phyloP scores from a whole-genome alignment of 441 rosid genomes.

The Gossypium gossypioides region DNA sequence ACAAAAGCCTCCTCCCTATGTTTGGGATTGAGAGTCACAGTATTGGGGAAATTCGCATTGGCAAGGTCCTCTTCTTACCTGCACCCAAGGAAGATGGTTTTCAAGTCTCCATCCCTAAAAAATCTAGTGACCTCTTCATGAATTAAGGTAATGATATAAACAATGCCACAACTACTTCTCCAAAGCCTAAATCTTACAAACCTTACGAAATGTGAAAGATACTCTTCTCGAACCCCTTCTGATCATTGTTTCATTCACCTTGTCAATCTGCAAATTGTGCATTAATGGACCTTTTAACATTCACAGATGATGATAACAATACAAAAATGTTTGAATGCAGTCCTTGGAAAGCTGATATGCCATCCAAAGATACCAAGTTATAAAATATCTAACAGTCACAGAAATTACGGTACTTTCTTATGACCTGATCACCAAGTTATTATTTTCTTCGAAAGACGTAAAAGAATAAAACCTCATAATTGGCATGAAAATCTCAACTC shows the following conservation, averaged over 20 bases:
- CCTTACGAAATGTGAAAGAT: slow-evolving; percentile 89
- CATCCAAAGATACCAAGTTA: neutral
- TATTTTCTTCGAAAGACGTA: neutral
- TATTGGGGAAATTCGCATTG: slow-evolving; percentile 59
- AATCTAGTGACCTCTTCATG: neutral
- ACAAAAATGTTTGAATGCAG: neutral
- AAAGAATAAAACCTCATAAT: neutral
- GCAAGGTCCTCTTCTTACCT: slow-evolving; percentile 72
- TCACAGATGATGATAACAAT: neutral
- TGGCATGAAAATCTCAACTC: neutral
- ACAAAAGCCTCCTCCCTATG: slow-evolving; percentile 10
- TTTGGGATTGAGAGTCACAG: slow-evolving; percentile 68
- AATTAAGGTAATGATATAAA: neutral
- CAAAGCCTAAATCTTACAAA: slow-evolving; percentile 17
- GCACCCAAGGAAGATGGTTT: slow-evolving; percentile 14
- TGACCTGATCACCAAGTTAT: neutral
- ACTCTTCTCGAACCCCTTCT: slow-evolving; percentile 68
- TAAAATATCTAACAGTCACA: neutral
- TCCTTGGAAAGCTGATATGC: neutral
- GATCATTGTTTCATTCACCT: slow-evolving; percentile 53
- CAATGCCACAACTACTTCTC: neutral
- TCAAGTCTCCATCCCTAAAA: neutral
- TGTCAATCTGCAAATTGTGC: slow-evolving; percentile 51
- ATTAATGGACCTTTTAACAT: slow-evolving; percentile 5
- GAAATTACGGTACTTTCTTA: neutral